Percentiles rank a stretch among this genome's conserved stretches.
Evolutionary conservation across 805 yeast genomes (phyloP).

Genomic region (Starmerella tilneyi): DNA sequence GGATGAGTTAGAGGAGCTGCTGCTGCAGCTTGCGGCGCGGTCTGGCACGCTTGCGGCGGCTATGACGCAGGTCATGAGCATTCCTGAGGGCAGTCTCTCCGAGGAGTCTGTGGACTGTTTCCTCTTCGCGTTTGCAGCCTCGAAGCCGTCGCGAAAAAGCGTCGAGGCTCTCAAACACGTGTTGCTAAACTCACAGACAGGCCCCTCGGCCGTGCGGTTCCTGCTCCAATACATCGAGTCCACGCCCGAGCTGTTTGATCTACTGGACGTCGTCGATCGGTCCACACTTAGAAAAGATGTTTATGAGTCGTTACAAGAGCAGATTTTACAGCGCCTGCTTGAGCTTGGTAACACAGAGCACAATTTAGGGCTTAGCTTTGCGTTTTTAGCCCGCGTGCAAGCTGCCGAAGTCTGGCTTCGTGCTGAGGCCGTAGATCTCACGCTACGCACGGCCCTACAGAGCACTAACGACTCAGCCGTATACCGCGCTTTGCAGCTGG

Average conservation of each 20-base stretch:
- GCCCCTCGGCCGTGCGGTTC: slow-evolving; percentile 23
- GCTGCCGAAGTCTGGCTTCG: background rate
- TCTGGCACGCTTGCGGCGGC: slow-evolving; percentile 26
- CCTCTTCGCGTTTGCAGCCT: slow-evolving; percentile 20
- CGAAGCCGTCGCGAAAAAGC: slow-evolving; percentile 17
- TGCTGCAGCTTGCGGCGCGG: slow-evolving; percentile 25
- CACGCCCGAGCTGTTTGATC: slow-evolving; percentile 25
- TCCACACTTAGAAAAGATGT: slow-evolving; percentile 21
- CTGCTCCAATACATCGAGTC: slow-evolving; percentile 24
- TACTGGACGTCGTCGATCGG: slow-evolving; percentile 22
- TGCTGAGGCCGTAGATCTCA: background rate
- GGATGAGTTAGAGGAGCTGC: slow-evolving; percentile 24
- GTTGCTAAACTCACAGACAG: slow-evolving; percentile 12
- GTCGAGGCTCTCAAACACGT: slow-evolving; percentile 5
- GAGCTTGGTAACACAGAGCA: background rate
- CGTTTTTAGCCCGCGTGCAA: slow-evolving; percentile 11
- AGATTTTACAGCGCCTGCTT: slow-evolving; percentile 19
- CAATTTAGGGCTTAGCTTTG: slow-evolving; percentile 10
- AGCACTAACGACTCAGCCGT: background rate
- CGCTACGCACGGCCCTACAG: background rate
- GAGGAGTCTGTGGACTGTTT: slow-evolving; percentile 23
- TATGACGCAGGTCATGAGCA: slow-evolving; percentile 13
- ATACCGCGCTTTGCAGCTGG: background rate
- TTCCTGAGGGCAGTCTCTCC: slow-evolving; percentile 14
- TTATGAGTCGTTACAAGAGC: slow-evolving; percentile 25